Base-by-base conservation (phyloP, 1,284 basidiomycete genomes). In the Stygiomarasmius scandens region DNA sequence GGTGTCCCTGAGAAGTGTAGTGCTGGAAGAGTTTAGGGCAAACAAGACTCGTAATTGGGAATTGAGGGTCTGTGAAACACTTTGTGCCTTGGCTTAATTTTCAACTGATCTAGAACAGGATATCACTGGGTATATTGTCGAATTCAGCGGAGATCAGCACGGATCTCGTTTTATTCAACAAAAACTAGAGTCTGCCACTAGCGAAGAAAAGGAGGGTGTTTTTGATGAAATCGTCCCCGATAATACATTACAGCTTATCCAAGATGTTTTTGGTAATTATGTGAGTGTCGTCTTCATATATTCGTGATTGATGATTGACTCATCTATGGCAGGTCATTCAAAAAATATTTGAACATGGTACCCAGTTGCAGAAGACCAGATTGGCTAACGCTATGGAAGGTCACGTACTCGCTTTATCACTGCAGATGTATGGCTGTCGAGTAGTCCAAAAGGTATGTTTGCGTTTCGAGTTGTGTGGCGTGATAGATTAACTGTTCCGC, bases 201-300 rank as follows among this genome's bases (percentile, higher is more conserved):
- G 82, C 44, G 92, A 94, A 62, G 93, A 94, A 64, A 90, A 87
- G 68, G 85, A 92, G 63, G 73, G 77, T 34, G 80, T 98, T n/a
- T 98, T 96, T 64, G 87, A 92, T 55, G 97, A 99, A 75, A 91
- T 98, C 62, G 81, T 93, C 45, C 93, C 95, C 11, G 71, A 80
- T 46, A 86, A 89, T 67, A 82, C 89, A 2, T 74, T 93, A 49
- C 84, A 88, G 61, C 81, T 99, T 55, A 93, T 96, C 69, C 90
- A 90, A 63, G 95, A 98, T 68, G 94, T 98, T 44, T 99, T 98
- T 70, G 96, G 96, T 58, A 99, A 99, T 78, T 99, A 98, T 77
- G 87, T 92, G 66, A 64, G 85, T 74, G 16, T 47, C 11, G n/a
- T n/a, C 19, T 50, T 12, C 10, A 4, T 22, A 60, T 32, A 1